phyloP scores from a whole-genome alignment of 495 filamentous ascomycete species.

The Hypoxylon lenormandii region DNA sequence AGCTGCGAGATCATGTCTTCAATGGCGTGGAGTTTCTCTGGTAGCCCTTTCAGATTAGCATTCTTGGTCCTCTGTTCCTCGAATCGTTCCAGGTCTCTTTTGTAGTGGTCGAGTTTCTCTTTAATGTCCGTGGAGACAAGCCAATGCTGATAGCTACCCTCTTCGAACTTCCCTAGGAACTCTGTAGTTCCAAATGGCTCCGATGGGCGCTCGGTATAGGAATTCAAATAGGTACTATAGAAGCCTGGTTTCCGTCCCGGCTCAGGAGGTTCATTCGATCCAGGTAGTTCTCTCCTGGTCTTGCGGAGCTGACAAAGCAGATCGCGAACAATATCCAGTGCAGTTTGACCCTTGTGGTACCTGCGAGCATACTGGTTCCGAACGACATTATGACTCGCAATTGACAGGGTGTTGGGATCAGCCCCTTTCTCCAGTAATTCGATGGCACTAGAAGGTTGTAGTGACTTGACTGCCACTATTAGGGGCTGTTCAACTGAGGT shows the following conservation, averaged over 20 bases:
- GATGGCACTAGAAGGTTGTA: slow-evolving; percentile 64
- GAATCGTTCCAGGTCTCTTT: slow-evolving; percentile 42
- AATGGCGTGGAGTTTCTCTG: slow-evolving; percentile 66
- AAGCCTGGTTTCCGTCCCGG: slow-evolving; percentile 13
- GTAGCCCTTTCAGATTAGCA: slow-evolving; percentile 50
- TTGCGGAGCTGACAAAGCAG: slow-evolving; percentile 62
- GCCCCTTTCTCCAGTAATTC: slow-evolving; percentile 70
- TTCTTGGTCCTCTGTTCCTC: slow-evolving; percentile 50
- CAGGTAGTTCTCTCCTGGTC: slow-evolving; percentile 54
- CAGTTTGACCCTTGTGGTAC: slow-evolving; percentile 53
- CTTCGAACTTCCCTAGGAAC: slow-evolving; percentile 59
- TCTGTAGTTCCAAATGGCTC: slow-evolving; percentile 43
- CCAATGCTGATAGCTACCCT: slow-evolving; percentile 68
- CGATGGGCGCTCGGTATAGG: neutral
- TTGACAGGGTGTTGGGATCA: slow-evolving; percentile 65
- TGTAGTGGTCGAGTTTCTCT: slow-evolving; percentile 8
- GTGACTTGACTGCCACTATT: slow-evolving; percentile 64
- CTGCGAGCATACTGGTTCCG: slow-evolving; percentile 25
- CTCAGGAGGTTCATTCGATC: neutral
- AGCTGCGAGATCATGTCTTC: slow-evolving; percentile 61
- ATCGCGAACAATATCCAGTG: slow-evolving; percentile 68
- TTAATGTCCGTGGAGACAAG: slow-evolving; percentile 55
- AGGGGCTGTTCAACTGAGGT: slow-evolving; percentile 67
- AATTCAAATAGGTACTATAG: slow-evolving; percentile 4
- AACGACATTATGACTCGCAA: slow-evolving; percentile 51